Evolutionary conservation across 345 rosid species (phyloP).

Genomic region (Stellera chamaejasme): DNA sequence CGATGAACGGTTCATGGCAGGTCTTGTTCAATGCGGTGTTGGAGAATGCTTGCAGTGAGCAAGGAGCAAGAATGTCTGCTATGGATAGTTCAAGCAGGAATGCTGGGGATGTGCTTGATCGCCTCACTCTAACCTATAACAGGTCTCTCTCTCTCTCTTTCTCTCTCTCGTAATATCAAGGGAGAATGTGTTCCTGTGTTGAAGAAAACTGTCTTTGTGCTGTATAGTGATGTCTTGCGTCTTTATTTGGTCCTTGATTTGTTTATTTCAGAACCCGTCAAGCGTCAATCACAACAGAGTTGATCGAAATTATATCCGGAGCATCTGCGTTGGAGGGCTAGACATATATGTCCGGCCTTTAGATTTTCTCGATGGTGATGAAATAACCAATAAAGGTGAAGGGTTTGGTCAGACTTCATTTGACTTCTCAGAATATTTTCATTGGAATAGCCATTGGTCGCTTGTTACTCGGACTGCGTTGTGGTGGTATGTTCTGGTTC

Average conservation of each 20-base stretch:
- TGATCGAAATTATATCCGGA: constrained; percentile 97
- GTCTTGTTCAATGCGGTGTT: constrained; percentile 82
- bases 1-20: constrained; percentile 17
- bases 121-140: constrained; percentile 80
- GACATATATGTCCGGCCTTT: constrained; percentile 3
- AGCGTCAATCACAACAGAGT: constrained; percentile 95
- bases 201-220: too few relatives aligned
- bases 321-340: constrained; percentile 79
- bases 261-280: constrained; percentile 83
- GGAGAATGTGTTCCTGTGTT: background rate
- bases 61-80: constrained; percentile 86
- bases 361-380: constrained; percentile 10
- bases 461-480: too few relatives aligned
- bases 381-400: constrained; percentile 28
- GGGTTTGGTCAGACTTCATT: too few relatives aligned
- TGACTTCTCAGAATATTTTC: too few relatives aligned
- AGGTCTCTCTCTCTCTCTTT: constrained; percentile 27
- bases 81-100: constrained; percentile 99
- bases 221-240: too few relatives aligned
- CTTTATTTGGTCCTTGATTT: background rate
- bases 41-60: constrained; percentile 88
- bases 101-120: constrained; percentile 98
- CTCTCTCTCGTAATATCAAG: too few relatives aligned
- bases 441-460: too few relatives aligned
- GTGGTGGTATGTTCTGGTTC: too few relatives aligned